Base-by-base conservation (phyloP, 257 asterid genomes). In the Solanum chiquidenum region DNA sequence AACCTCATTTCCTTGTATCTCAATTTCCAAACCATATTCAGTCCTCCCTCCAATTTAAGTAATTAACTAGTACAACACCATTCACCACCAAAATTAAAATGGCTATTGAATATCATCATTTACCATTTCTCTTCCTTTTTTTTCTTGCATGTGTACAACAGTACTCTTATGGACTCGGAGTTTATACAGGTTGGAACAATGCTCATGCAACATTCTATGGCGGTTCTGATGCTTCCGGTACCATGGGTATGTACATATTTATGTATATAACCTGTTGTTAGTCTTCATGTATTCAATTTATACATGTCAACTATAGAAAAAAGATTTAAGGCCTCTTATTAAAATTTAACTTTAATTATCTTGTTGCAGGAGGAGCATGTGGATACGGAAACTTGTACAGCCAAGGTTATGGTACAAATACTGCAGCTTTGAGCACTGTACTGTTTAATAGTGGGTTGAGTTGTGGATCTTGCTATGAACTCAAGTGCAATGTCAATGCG, bases 181-280 rank as follows among this genome's bases (percentile, higher is more conserved):
- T 29, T 7, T 23, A 52, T 37, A 91, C 90, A 5, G 94, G 88
- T 23, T 94, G 94, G 94, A 88, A 91, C 35, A 85, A 83, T 7
- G 96, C 94, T 44, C 93, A 92, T 69, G 96, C 96, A 49, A 94
- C 95, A n/a, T 94, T 94, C 83, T 94, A 92, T 60, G 96, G 96
- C 2, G 96, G 96, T 69, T 86, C 92, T 25, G 95, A 94, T 52
- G 96, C 96, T 74, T 42, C 95, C 5, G 95, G 97, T 75, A 93
- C 97, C 12, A 92, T 94, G 95, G 97, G 96, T 94, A 40, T 7
- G 86, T 87, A 52, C 23, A 18, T 52, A 7, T 25, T 4, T 62
- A 14, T 44, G 4, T 18, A 25, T 60, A 60, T 16, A 10, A 64
- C 29, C 64, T 3, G 31, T 14, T 12, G 64, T 37, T 20, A 72